Base-by-base conservation (phyloP, 768 basidiomycete species). In the Porpolomopsis calyptriformis region DNA sequence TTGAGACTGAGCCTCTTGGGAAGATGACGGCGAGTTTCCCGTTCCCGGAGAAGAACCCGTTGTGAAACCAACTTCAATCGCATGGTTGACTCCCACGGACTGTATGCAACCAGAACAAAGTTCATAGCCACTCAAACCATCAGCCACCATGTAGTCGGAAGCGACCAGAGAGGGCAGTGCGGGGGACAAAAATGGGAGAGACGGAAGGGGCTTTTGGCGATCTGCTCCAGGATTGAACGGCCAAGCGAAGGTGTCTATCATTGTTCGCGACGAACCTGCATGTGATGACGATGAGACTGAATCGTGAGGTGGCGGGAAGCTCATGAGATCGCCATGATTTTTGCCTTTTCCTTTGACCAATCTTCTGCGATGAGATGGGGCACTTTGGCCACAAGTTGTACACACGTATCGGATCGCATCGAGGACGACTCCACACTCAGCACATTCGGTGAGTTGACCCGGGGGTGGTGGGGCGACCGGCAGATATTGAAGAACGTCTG, bases 401-500 rank as follows among this genome's bases (percentile, higher is more conserved):
- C 93, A 97, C 11, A 93, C 82, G 60, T 97, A 96, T 38, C 88
- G 80, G 59, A 94, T 78, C n/a, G 77, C 73, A 43, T 89, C 83
- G 16, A 97, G 67, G 4, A 79, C 56, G 0, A 71, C 61, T 11
- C 83, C 84, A 54, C 93, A 97, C 38, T 77, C 76, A 1, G 89
- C 91, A 61, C 93, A 97, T 40, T 78, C 76, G 1, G 90, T 89
- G 14, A 86, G 73, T 38, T 72, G 70, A 20, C 76, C 74, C 4
- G 73, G 68, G 7, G 82, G 76, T 18, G 82, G 74, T 1, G 65
- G 66, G 18, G 64, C 56, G 2, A 71, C 65, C 1, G 68, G 67
- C 20, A 76, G 61, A 47, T 68, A 74, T 31, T 73, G 75, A 11
- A 80, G 66, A 1, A 77, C 65, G 47, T 83, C 77, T 0, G 66